A percentile compares a stretch with the other conserved stretches of the same genome.
phyloP scores from a whole-genome alignment of 345 rosid genomes.

The Gossypium bickii region DNA sequence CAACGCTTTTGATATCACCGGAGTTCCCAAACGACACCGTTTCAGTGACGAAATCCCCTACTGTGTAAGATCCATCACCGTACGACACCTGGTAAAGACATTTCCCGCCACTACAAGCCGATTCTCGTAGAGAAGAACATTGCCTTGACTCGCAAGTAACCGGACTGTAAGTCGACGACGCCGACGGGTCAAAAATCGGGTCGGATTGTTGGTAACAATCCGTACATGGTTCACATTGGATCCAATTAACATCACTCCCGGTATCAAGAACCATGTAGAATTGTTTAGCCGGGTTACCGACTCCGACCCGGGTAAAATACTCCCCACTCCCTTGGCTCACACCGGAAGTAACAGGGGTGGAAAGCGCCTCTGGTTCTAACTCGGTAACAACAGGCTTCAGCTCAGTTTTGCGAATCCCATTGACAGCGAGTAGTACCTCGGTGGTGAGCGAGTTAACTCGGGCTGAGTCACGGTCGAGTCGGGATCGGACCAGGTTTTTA shows the following conservation, averaged over 20 bases:
- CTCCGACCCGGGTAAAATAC: constrained; percentile 79
- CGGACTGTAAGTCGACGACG: constrained; percentile 52
- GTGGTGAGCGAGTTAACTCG: constrained; percentile 48
- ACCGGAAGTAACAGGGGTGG: constrained; percentile 71
- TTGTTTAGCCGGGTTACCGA: constrained; percentile 68
- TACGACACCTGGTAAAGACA: constrained; percentile 85
- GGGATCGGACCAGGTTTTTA: constrained; percentile 43
- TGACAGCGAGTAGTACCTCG: constrained; percentile 41
- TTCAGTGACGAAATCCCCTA: constrained; percentile 64
- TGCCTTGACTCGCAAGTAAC: constrained; percentile 51
- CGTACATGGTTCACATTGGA: constrained; percentile 76
- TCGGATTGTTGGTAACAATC: constrained; percentile 87
- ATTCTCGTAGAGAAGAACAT: constrained; percentile 47
- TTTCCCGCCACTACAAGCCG: constrained; percentile 44
- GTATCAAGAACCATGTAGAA: constrained; percentile 68
- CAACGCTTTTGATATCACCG: constrained; percentile 37
- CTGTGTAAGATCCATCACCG: constrained; percentile 86
- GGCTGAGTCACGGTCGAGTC: constrained; percentile 72
- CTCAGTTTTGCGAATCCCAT: constrained; percentile 38
- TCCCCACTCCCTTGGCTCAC: constrained; percentile 80
- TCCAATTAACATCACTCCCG: constrained; percentile 85
- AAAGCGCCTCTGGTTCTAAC: constrained; percentile 41
- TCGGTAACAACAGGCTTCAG: constrained; percentile 46
- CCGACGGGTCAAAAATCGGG: constrained; percentile 59
- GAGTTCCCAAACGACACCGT: constrained; percentile 64